A percentile compares a stretch with the other conserved stretches of the same genome.
These are phyloP conservation scores for Penicillium sp. DNA, from an alignment of 2,329 filamentous ascomycete species.

Conservation along the genomic window DNA sequence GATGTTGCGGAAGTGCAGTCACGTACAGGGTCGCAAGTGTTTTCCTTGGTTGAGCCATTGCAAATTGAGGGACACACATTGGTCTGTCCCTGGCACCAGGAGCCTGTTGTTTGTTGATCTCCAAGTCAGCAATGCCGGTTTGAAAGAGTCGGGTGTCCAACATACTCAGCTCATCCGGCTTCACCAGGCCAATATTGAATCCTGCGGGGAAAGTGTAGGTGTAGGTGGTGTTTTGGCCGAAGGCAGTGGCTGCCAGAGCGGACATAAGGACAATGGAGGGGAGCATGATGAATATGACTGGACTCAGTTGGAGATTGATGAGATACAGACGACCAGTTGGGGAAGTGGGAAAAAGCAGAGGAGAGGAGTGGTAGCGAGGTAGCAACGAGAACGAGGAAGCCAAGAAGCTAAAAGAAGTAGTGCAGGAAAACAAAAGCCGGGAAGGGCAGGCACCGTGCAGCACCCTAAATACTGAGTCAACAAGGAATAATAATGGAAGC, in stretches of 20 bases:
- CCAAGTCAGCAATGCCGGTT: slow-evolving; percentile 2
- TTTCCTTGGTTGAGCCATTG: slow-evolving; percentile 52
- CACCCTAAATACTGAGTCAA: not conserved
- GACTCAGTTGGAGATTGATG: slow-evolving; percentile 5
- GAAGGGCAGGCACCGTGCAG: slow-evolving; percentile 13
- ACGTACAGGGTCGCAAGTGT: slow-evolving; percentile 63
- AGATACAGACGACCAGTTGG: not conserved
- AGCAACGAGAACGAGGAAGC: not conserved
- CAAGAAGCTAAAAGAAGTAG: slow-evolving; percentile 1
- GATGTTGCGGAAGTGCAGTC: slow-evolving; percentile 13
- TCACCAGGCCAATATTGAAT: slow-evolving; percentile 50
- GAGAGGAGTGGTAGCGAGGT: not conserved
- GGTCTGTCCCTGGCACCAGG: slow-evolving; percentile 63
- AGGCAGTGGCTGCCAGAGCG: slow-evolving; percentile 51
- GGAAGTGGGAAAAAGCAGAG: slow-evolving; percentile 7
- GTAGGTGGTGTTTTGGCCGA: slow-evolving; percentile 39
- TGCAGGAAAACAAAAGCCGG: slow-evolving; percentile 10
- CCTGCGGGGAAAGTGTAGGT: slow-evolving; percentile 45
- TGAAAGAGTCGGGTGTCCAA: slow-evolving; percentile 5
- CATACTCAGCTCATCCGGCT: slow-evolving; percentile 38
- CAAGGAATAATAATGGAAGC: not conserved
- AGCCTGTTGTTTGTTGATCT: slow-evolving; percentile 35
- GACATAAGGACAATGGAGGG: slow-evolving; percentile 53
- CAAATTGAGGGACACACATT: slow-evolving; percentile 66
- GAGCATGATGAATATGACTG: slow-evolving; percentile 48